A percentile compares a stretch with the other conserved stretches of the same genome.
Conservation (phyloP, 2,329 filamentous ascomycete genomes). For the Pyrenophora tritici-repentis region DNA sequence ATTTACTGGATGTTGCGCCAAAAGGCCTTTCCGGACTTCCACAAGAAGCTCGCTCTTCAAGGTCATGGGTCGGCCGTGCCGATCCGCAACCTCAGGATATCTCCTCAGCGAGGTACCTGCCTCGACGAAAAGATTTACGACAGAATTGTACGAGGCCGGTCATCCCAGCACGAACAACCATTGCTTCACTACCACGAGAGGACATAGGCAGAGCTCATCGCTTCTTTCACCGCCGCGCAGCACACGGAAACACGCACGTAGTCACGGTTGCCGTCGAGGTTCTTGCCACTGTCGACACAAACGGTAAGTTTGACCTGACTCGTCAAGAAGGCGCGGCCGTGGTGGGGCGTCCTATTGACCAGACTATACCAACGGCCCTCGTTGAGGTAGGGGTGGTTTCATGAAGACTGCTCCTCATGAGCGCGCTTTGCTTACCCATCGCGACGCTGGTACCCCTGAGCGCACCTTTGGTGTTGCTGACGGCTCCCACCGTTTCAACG, state of each 20-base stretch:
- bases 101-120: no score
- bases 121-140: no score
- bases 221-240: conserved; percentile 42
- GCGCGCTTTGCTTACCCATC: conserved; percentile 52
- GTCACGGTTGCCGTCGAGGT: conserved; percentile 40
- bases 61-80: no score
- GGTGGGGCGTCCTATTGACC: conserved; percentile 21
- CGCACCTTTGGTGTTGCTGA: conserved; percentile 52
- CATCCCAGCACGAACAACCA: no score
- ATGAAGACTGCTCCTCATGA: conserved; percentile 47
- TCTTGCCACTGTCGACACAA: conserved; percentile 35
- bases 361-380: conserved; percentile 19
- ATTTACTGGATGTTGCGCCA: no score
- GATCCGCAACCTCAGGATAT: no score
- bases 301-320: conserved; percentile 31
- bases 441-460: conserved; percentile 51
- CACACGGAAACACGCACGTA: conserved; percentile 21
- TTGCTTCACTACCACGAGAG: no score
- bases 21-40: no score
- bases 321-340: conserved; percentile 22
- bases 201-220: conserved; percentile 41
- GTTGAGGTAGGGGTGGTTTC: conserved; percentile 24
- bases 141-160: no score
- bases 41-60: no score
- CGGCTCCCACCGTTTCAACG: conserved; percentile 48